These are phyloP conservation scores for Vitis vinifera DNA, from an alignment of 164 flowering plant genomes.

Conservation along the genomic window DNA sequence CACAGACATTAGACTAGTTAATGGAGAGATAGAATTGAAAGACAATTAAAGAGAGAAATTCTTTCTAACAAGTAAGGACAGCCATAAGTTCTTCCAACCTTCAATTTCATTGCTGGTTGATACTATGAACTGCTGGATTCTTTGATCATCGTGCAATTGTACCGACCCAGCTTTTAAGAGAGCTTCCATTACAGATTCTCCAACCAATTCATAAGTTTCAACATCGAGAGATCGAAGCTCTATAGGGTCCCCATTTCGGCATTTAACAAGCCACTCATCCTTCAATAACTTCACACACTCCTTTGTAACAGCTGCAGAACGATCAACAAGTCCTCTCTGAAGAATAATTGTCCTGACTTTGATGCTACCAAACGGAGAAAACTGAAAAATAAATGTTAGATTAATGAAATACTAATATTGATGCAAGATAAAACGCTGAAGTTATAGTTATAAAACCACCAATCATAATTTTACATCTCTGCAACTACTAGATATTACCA, in stretches of 20 bases:
- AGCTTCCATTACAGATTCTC: constrained; percentile 75
- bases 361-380: constrained; percentile 52
- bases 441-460: too few species aligned
- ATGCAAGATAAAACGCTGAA: too few species aligned
- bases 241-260: constrained; percentile 73
- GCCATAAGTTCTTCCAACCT: constrained; percentile 45
- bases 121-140: constrained; percentile 44
- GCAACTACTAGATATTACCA: too few species aligned
- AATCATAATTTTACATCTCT: too few species aligned
- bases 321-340: constrained; percentile 78
- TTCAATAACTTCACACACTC: constrained; percentile 83
- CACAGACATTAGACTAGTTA: background rate
- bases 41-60: background rate
- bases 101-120: constrained; percentile 27
- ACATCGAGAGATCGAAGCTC: constrained; percentile 78
- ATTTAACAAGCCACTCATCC: constrained; percentile 84
- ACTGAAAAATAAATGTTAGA: constrained; percentile 8
- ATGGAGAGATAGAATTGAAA: background rate
- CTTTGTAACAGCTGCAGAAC: constrained; percentile 58
- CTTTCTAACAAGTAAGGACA: background rate
- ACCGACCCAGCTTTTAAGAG: constrained; percentile 59
- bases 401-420: background rate
- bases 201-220: constrained; percentile 92
- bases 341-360: constrained; percentile 79
- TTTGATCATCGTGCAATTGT: constrained; percentile 45